Conservation (phyloP, 345 rosid species). For the Arabidopsis thaliana region TAIR10.1 NC_003074.8:3045001-3045500, state of each 20-base stretch:
- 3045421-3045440: neutral
- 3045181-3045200: conserved; percentile 44
- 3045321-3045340: neutral
- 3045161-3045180: conserved; percentile 44
- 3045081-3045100: conserved; percentile 1
- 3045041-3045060: conserved; percentile 1
- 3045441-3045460: neutral
- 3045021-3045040: conserved; percentile 30
- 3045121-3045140: conserved; percentile 48
- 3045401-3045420: neutral
- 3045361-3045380: neutral
- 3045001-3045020: conserved; percentile 10
- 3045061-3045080: neutral
- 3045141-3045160: conserved; percentile 47
- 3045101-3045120: conserved; percentile 11
- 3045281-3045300: neutral
- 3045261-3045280: neutral
- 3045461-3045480: no score
- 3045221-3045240: conserved; percentile 35
- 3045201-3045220: conserved; percentile 41
- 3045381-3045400: neutral
- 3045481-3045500: conserved; percentile 6
- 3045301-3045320: neutral
- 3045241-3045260: neutral
- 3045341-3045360: neutral